phyloP scores from a whole-genome alignment of 192 early-diverging fungal genomes.

The Rhizoclosmatium globosum region DNA sequence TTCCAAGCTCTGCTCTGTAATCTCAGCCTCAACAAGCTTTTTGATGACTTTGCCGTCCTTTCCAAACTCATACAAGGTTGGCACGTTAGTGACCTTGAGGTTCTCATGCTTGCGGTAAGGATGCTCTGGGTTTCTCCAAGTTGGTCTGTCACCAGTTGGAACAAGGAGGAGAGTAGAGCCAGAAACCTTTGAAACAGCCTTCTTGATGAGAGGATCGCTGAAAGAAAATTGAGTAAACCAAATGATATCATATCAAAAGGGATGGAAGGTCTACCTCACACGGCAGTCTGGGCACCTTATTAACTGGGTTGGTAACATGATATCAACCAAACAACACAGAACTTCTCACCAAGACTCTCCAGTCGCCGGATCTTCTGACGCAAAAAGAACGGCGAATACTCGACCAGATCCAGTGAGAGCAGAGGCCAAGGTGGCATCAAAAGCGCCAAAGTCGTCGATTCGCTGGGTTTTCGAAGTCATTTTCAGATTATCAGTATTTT shows the following conservation, averaged over 20 bases:
- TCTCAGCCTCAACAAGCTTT: slow-evolving; percentile 29
- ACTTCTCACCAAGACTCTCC: slow-evolving; percentile 25
- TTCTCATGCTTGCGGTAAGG: slow-evolving; percentile 29
- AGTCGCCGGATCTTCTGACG: slow-evolving; percentile 9
- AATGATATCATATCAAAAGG: neutral
- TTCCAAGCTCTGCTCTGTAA: slow-evolving; percentile 7
- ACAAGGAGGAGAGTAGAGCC: slow-evolving; percentile 25
- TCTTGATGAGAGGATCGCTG: slow-evolving; percentile 30
- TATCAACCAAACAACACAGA: neutral
- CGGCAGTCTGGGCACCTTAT: slow-evolving; percentile 34
- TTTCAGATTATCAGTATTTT: too few species aligned
- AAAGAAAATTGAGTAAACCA: neutral
- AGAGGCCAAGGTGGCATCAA: slow-evolving; percentile 12
- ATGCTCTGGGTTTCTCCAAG: slow-evolving; percentile 26
- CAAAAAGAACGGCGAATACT: slow-evolving; percentile 33
- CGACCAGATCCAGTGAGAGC: slow-evolving; percentile 7
- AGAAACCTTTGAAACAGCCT: neutral
- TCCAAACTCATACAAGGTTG: slow-evolving; percentile 38
- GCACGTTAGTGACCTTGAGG: slow-evolving; percentile 25
- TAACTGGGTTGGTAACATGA: neutral
- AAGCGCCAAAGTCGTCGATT: neutral
- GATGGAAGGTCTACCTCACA: neutral
- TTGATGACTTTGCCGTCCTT: slow-evolving; percentile 38
- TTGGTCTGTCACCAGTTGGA: slow-evolving; percentile 30
- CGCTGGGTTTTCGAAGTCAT: slow-evolving; percentile 2